Evolutionary conservation across 2,329 filamentous ascomycete species (phyloP).

Genomic region (Trichoderma sp.): DNA sequence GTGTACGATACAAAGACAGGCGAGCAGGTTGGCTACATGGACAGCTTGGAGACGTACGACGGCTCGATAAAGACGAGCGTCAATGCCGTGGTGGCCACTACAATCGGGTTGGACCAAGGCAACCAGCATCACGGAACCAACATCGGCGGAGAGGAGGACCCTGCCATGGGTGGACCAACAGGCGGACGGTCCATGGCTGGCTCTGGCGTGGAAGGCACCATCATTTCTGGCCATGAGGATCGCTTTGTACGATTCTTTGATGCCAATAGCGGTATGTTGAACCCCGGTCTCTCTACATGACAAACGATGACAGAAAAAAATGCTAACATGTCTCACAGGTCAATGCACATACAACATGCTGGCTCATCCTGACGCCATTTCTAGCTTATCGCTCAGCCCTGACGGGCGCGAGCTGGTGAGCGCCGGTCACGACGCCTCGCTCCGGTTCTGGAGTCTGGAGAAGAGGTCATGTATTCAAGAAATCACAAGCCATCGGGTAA

Average conservation of each 20-base stretch:
- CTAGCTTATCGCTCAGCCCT: constrained; percentile 84
- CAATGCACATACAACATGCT: constrained; percentile 99
- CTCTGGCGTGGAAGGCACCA: constrained; percentile 83
- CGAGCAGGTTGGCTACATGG: constrained; percentile 90
- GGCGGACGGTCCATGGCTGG: constrained; percentile 63
- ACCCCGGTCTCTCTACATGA: constrained; percentile 25
- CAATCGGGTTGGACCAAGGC: constrained; percentile 71
- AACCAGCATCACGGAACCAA: constrained; percentile 51
- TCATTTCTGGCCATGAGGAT: constrained; percentile 96
- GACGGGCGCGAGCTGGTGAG: constrained; percentile 94
- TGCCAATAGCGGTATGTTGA: constrained; percentile 87
- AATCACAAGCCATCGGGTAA: constrained; percentile 86
- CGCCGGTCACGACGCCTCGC: constrained; percentile 89
- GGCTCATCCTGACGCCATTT: constrained; percentile 90
- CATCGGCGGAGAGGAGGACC: constrained; percentile 69
- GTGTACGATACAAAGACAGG: constrained; percentile 91
- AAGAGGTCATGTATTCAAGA: constrained; percentile 95
- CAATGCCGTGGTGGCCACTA: constrained; percentile 87
- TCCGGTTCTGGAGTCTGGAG: constrained; percentile 96
- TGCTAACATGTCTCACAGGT: constrained; percentile 51
- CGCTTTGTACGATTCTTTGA: constrained; percentile 96
- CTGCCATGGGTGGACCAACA: constrained; percentile 72
- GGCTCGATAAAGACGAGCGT: constrained; percentile 75
- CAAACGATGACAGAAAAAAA: neutral
- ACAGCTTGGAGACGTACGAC: constrained; percentile 90